phyloP scores from a whole-genome alignment of 1,284 basidiomycete species.

The Agaricales sp. region DNA sequence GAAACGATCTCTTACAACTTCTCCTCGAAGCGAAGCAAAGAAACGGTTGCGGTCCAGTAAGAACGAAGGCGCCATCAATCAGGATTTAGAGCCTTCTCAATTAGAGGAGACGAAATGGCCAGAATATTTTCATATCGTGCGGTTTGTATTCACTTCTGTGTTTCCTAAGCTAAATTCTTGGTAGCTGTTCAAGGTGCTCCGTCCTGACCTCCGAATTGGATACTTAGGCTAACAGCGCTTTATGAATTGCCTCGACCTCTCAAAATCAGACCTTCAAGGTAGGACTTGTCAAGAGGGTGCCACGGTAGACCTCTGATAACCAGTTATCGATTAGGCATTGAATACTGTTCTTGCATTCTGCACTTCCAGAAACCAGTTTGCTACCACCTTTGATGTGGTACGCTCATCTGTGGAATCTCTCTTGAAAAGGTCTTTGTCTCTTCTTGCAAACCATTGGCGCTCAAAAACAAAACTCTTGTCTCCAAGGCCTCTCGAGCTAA shows the following conservation, averaged over 20 bases:
- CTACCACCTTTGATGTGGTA: conserved; percentile 72
- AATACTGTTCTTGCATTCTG: conserved; percentile 88
- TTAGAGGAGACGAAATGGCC: no score
- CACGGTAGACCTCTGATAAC: no score
- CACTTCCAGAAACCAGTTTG: conserved; percentile 74
- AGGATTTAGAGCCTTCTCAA: no score
- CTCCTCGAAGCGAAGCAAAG: no score
- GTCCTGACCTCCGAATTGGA: background rate
- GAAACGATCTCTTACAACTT: no score
- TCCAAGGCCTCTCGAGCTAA: conserved; percentile 66
- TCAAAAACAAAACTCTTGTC: conserved; percentile 4
- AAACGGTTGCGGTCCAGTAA: no score
- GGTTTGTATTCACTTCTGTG: conserved; percentile 13
- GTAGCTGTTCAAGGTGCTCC: conserved; percentile 27
- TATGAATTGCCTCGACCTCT: background rate
- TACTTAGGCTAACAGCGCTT: background rate
- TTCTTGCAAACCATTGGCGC: background rate
- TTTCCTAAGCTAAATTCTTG: conserved; percentile 4
- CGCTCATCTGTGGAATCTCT: conserved; percentile 71
- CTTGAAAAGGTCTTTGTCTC: conserved; percentile 46
- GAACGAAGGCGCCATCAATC: no score
- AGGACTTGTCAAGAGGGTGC: no score
- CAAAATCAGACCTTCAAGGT: background rate
- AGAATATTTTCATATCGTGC: conserved; percentile 45
- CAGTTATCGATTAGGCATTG: conserved; percentile 75